Evolutionary conservation across 805 yeast species (phyloP), one percentile per base, ranked within the genome.

Genomic region (Hanseniaspora occidentalis): DNA sequence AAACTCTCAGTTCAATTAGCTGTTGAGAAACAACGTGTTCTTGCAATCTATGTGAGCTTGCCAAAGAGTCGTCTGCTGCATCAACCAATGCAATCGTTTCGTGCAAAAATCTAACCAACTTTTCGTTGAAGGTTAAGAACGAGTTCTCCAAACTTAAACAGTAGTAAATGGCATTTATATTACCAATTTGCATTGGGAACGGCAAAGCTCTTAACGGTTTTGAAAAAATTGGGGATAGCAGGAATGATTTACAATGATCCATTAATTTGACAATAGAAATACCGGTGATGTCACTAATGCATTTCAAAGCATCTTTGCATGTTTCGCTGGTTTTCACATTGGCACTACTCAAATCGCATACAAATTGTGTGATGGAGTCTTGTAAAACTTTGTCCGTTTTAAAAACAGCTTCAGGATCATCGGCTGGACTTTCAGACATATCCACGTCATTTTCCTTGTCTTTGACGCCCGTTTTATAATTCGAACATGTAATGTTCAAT

Each of bases 101-200:
- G 43, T 84, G 73, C 8, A 92, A 62, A 42, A 94, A 65, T 40
- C 99, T 66, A 44, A 79, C 82, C 44, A 92, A 62, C 53, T 94
- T 97, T 41, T 92, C 97, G 49, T 83, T 84, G 56, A 85, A 89
- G 8, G 79, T 79, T 47, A 89, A 64, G 49, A 89, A 86, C 0
- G 95, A 71, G 46, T 81, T 73, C 10, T 84, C 92, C 37, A 89
- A 66, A 1, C 80, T 76, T 43, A 92, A 64, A 54, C 96, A 89
- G 58, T 79, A 94, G 0, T 95, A 79, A n/a, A 92, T 84, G 1
- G 97, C 97, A 59, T 92, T 97, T 45, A 92, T 88, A 57, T 92
- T 88, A 27, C 98, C 98, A 42, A 92, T 92, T 62, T 94, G 98
- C 95, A 89, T 92, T 4, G 95, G 92, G 64, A 94, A 92, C 0